Conservation (phyloP, 768 basidiomycete species). For the Podaxis sp. region DNA sequence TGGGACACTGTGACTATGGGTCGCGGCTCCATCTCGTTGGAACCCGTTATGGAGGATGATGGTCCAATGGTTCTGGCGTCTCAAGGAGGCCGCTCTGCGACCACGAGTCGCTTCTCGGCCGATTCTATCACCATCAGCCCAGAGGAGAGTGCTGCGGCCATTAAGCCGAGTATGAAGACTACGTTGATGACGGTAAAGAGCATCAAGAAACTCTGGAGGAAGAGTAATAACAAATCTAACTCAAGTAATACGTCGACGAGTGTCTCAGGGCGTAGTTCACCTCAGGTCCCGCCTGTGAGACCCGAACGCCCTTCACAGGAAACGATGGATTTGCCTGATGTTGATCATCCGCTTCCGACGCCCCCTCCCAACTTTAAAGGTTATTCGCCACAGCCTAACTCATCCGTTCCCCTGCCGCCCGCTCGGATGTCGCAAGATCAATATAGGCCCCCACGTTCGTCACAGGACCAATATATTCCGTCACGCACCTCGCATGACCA, state of each 20-base stretch:
- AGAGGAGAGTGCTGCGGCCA: slow-evolving; percentile 29
- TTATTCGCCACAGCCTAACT: slow-evolving; percentile 25
- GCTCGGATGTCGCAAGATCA: slow-evolving; percentile 13
- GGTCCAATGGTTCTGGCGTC: slow-evolving; percentile 4
- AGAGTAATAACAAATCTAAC: slow-evolving; percentile 55
- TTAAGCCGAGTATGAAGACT: slow-evolving; percentile 41
- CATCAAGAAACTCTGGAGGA: slow-evolving; percentile 78
- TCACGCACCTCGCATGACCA: slow-evolving; percentile 5
- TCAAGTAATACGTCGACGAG: slow-evolving; percentile 24
- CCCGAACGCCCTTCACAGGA: slow-evolving; percentile 41
- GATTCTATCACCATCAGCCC: slow-evolving; percentile 55
- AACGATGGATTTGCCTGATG: slow-evolving; percentile 35
- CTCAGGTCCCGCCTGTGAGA: slow-evolving; percentile 36
- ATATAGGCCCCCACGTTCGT: slow-evolving; percentile 18
- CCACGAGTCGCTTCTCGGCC: slow-evolving; percentile 72
- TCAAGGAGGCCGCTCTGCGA: slow-evolving; percentile 25
- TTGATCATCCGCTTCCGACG: slow-evolving; percentile 27
- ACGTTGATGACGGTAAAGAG: slow-evolving; percentile 73
- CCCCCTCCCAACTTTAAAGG: slow-evolving; percentile 25
- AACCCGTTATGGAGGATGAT: slow-evolving; percentile 17
- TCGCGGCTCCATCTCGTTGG: slow-evolving; percentile 12
- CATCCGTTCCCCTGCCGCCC: neutral
- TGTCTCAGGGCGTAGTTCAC: slow-evolving; percentile 29
- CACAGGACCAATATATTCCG: slow-evolving; percentile 22
- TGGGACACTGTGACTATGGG: slow-evolving; percentile 41